These are phyloP conservation scores for Grammothele lineata DNA, from an alignment of 768 basidiomycete genomes.

Conservation along the genomic window DNA sequence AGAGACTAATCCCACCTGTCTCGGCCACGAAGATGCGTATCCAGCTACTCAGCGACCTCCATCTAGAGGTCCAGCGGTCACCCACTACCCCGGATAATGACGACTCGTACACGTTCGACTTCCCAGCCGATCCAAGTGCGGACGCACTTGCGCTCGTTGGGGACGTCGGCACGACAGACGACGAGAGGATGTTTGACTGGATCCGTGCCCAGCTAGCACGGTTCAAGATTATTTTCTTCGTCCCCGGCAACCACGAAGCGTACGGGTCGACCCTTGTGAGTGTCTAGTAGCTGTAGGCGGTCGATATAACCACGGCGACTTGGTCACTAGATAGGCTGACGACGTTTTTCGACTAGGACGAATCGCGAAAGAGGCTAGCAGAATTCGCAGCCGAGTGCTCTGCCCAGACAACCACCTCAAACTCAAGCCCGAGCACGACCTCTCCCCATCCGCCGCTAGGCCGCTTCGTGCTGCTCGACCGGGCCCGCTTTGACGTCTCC, in stretches of 20 bases:
- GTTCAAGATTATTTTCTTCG: slow-evolving; percentile 31
- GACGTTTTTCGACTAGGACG: background rate
- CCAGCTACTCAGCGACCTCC: slow-evolving; percentile 30
- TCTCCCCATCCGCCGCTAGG: too few species aligned
- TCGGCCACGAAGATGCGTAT: slow-evolving; percentile 10
- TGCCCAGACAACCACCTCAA: background rate
- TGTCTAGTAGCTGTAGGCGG: background rate
- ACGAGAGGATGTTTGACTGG: slow-evolving; percentile 31
- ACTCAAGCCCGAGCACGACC: background rate
- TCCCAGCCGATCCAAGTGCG: slow-evolving; percentile 20
- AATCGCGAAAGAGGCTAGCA: background rate
- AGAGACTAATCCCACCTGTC: too few species aligned
- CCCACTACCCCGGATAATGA: background rate
- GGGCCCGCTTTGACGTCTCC: slow-evolving; percentile 31
- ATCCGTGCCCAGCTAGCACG: slow-evolving; percentile 25
- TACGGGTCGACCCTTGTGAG: slow-evolving; percentile 13
- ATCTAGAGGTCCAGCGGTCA: slow-evolving; percentile 25
- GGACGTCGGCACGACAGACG: slow-evolving; percentile 32
- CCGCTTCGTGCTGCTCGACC: slow-evolving; percentile 31
- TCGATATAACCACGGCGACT: too few species aligned
- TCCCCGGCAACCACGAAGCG: slow-evolving; percentile 32
- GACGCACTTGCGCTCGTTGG: slow-evolving; percentile 32
- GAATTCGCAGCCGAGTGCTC: background rate
- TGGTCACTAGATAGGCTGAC: too few species aligned
- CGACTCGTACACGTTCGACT: slow-evolving; percentile 13